Evolutionary conservation across 202 grass and related monocot species (phyloP).

Genomic region (Setaria viridis): DNA sequence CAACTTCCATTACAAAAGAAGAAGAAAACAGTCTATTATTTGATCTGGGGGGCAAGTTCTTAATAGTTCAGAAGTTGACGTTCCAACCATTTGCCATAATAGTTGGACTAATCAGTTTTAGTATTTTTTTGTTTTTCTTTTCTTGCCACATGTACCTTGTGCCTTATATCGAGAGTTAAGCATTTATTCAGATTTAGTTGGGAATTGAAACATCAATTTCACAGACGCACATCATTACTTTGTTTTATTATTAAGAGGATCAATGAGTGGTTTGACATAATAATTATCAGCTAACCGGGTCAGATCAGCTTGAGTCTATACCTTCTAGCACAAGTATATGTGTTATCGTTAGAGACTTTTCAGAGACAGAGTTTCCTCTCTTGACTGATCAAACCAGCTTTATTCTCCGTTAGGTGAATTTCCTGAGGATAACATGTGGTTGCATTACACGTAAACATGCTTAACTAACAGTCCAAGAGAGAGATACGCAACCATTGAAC

Average conservation of each 20-base stretch:
- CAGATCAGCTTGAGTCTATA: not conserved
- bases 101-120: not conserved
- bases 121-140: not conserved
- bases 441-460: not conserved
- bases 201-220: not conserved
- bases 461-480: not conserved
- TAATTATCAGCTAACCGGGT: too few relatives aligned
- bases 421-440: not conserved
- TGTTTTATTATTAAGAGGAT: not conserved
- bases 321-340: not conserved
- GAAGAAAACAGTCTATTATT: not conserved
- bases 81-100: not conserved
- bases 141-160: not conserved
- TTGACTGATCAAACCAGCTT: constrained; percentile 6
- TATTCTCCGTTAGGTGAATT: constrained; percentile 8
- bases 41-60: not conserved
- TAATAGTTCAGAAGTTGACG: not conserved
- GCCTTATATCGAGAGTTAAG: not conserved
- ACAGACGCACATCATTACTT: not conserved
- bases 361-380: not conserved
- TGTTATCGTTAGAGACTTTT: not conserved
- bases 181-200: not conserved
- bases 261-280: too few relatives aligned
- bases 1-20: too few relatives aligned
- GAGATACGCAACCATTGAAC: not conserved